A percentile compares a stretch with the other conserved stretches of the same genome.
phyloP scores from a whole-genome alignment of 345 rosid species.

The Populus alba region DNA sequence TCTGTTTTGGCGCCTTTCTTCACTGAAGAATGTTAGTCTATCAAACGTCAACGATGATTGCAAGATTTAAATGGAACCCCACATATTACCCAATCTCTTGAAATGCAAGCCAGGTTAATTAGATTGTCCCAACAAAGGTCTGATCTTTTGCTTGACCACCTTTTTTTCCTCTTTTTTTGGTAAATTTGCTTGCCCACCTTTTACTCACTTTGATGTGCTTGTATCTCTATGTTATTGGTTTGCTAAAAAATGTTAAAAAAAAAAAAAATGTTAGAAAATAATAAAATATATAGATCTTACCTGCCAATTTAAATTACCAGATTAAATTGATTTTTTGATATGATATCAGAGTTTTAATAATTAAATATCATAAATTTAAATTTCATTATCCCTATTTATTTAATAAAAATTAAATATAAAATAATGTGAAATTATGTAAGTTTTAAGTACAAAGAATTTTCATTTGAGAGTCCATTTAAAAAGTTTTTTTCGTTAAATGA shows the following conservation, averaged over 20 bases:
- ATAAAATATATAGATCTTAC: too few relatives aligned
- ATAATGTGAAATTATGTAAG: fast-evolving
- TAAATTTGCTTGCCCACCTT: neutral
- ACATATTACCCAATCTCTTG: neutral
- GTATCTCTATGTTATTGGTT: neutral
- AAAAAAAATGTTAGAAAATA: too few relatives aligned
- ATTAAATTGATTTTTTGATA: too few relatives aligned
- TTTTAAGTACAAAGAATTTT: too few relatives aligned
- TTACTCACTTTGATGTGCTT: neutral
- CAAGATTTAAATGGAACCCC: constrained; percentile 10
- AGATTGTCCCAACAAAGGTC: neutral
- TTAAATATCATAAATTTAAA: too few relatives aligned
- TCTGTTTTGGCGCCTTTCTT: too few relatives aligned
- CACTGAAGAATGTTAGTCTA: too few relatives aligned
- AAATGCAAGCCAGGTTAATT: neutral
- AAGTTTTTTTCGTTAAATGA: fast-evolving
- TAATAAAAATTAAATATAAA: too few relatives aligned
- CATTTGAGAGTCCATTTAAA: too few relatives aligned
- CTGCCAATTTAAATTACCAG: fast-evolving
- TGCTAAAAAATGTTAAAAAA: too few relatives aligned
- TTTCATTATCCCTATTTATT: too few relatives aligned
- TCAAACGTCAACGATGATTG: neutral
- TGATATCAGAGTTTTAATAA: too few relatives aligned
- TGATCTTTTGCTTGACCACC: neutral
- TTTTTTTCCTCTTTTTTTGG: neutral